A percentile compares a stretch with the other conserved stretches of the same genome.
These are phyloP conservation scores for Ascochyta lentis DNA, from an alignment of 2,329 filamentous ascomycete species.

Conservation along the genomic window DNA sequence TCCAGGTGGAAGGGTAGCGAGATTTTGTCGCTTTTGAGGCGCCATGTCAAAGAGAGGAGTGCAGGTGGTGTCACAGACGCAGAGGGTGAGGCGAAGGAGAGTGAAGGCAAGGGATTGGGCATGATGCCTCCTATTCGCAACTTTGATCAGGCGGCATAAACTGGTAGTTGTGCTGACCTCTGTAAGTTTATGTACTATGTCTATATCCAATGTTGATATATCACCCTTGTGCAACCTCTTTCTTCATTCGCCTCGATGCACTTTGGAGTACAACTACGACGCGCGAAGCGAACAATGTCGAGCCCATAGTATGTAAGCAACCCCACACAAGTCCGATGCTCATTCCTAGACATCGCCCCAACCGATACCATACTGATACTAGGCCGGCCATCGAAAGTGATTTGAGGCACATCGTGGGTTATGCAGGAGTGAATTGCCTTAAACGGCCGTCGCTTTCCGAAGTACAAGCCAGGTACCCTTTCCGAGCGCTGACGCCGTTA, in stretches of 20 bases:
- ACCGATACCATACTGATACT: not conserved
- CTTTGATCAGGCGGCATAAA: conserved; percentile 47
- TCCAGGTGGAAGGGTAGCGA: conserved; percentile 83
- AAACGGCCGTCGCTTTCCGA: not conserved
- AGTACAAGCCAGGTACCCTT: not conserved
- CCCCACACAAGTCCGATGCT: not conserved
- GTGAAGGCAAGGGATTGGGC: conserved; percentile 50
- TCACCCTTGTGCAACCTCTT: not conserved
- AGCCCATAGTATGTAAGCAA: not conserved
- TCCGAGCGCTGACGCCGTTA: conserved; percentile 1
- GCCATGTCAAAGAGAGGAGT: conserved; percentile 78
- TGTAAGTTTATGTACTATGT: conserved; percentile 10
- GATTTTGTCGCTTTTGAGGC: conserved; percentile 76
- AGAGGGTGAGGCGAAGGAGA: conserved; percentile 44
- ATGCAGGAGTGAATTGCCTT: not conserved
- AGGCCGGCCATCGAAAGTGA: not conserved
- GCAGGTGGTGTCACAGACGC: conserved; percentile 61
- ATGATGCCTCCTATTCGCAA: conserved; percentile 60
- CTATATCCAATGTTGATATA: conserved; percentile 1
- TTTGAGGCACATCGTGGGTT: not conserved
- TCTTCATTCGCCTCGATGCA: not conserved
- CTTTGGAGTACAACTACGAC: too few species aligned
- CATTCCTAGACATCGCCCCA: not conserved
- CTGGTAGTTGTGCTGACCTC: too few species aligned
- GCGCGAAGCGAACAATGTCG: too few species aligned